Evolutionary conservation across 371 early-diverging fungal genomes (phyloP).

Genomic region (Entomophthora muscae): DNA sequence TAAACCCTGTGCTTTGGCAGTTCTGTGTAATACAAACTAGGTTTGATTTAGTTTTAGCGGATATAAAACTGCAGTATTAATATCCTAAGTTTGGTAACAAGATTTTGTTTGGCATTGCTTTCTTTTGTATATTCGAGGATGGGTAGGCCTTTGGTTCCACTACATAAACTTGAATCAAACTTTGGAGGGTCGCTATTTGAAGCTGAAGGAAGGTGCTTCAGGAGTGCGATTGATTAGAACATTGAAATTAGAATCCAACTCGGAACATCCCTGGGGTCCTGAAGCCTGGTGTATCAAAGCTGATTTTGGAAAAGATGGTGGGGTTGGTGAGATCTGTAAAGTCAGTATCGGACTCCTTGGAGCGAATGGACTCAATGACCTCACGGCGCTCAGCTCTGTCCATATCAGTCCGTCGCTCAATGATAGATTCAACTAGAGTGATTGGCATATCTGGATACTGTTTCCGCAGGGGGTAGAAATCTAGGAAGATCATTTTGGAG

Average conservation of each 20-base stretch:
- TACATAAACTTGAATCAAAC: too few relatives aligned
- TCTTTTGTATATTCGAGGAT: too few relatives aligned
- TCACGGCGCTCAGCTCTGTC: slow-evolving; percentile 50
- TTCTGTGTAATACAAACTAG: too few relatives aligned
- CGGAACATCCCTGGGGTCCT: background rate
- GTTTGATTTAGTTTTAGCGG: too few relatives aligned
- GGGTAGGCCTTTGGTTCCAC: too few relatives aligned
- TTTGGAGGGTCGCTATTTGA: too few relatives aligned
- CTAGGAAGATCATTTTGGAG: slow-evolving; percentile 45
- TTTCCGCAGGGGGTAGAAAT: slow-evolving; percentile 54
- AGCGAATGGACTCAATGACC: slow-evolving; percentile 48
- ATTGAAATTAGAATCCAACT: background rate
- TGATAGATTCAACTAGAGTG: slow-evolving; percentile 52
- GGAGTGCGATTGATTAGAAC: too few relatives aligned
- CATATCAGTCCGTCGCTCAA: slow-evolving; percentile 56
- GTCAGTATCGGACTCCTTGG: background rate
- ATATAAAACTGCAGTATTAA: too few relatives aligned
- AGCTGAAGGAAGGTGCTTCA: too few relatives aligned
- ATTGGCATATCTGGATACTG: slow-evolving; percentile 69
- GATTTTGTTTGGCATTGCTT: too few relatives aligned
- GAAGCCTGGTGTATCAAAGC: background rate
- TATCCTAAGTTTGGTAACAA: too few relatives aligned
- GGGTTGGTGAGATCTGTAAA: background rate
- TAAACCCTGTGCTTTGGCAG: too few relatives aligned
- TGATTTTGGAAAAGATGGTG: background rate